Base-by-base conservation (phyloP, 805 yeast genomes). In the Yamadazyma akitaensis region DNA sequence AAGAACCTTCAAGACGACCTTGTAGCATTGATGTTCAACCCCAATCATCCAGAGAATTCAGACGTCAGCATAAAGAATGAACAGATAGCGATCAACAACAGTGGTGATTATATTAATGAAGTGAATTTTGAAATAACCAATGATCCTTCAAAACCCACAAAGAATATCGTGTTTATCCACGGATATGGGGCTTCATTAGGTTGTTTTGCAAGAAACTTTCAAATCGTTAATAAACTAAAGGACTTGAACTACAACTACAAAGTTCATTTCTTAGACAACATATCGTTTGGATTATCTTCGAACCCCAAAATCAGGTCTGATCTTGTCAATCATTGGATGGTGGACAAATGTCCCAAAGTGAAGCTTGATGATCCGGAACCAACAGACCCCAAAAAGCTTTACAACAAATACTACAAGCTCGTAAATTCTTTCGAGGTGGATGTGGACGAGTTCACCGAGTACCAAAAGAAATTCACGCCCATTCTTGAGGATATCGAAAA, bases 141-240 rank as follows among this genome's bases (percentile, higher is more conserved):
- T 44, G 51, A 57, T 44, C 50, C 60, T 4, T 32, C 31, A 1
- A 51, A 46, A 10, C 54, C 57, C 9, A 58, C 64, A 0, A 76
- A 65, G 47, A 68, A 77, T 56, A 50, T 79, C 18, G 83, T 78
- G 2, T 72, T 79, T 63, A 46, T 79, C 17, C 84, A 79, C 54
- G 84, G 84, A 0, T 79, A 76, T 58, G 84, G 80, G 0, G 81
- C 84, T 1, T 70, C 80, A 0, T 58, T 70, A 14, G 82, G 82
- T 2, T 77, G 81, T 62, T 79, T 77, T 66, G 80, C 80, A 28
- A 67, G 81, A 42, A 79, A 79, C 49, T 71, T 77, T 46, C 74
- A 73, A 47, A 57, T 72, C 8, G 58, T 79, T 40, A 68, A 58
- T 49, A 42, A 62, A 17, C 56, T 63, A 38, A 51, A 54, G 37